Conservation (phyloP, 192 early-diverging fungal species). For the Diversispora epigaea region DNA sequence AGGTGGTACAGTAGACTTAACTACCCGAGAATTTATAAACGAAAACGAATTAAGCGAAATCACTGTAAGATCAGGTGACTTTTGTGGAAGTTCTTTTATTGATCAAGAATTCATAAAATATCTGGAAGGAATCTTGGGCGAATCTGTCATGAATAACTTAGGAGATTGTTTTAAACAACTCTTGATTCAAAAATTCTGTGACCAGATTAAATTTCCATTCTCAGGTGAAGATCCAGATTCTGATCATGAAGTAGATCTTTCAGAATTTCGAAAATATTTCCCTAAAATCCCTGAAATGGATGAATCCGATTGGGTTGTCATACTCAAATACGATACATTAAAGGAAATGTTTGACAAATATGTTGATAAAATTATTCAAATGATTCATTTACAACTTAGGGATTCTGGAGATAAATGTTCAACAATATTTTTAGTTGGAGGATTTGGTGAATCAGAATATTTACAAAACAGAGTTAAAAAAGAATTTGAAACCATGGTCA, state of each 20-base stretch:
- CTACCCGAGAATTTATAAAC: slow-evolving; percentile 13
- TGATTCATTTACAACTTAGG: slow-evolving; percentile 47
- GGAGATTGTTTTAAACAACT: slow-evolving; percentile 12
- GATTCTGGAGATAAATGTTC: slow-evolving; percentile 34
- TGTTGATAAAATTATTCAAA: slow-evolving; percentile 36
- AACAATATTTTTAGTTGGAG: slow-evolving; percentile 53
- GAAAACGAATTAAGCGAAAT: slow-evolving; percentile 15
- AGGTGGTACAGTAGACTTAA: slow-evolving; percentile 37
- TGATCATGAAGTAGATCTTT: neutral
- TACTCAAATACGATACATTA: neutral
- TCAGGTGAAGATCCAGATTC: neutral
- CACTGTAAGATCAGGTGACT: slow-evolving; percentile 14
- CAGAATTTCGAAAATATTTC: slow-evolving; percentile 8
- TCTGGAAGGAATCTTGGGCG: slow-evolving; percentile 3
- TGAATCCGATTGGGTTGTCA: slow-evolving; percentile 11
- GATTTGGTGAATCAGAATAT: slow-evolving; percentile 50
- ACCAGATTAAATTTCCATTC: slow-evolving; percentile 9
- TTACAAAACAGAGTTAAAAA: slow-evolving; percentile 46
- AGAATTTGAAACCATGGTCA: slow-evolving; percentile 42
- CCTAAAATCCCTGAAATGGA: neutral
- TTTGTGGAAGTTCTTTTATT: slow-evolving; percentile 15
- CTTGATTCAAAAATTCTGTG: slow-evolving; percentile 21
- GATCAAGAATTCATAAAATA: slow-evolving; percentile 27
- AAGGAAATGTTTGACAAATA: slow-evolving; percentile 54
- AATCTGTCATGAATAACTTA: neutral